A percentile compares a stretch with the other conserved stretches of the same genome.
Conservation (phyloP, 1,284 basidiomycete genomes). For the Salmacisia buchloeana region DNA sequence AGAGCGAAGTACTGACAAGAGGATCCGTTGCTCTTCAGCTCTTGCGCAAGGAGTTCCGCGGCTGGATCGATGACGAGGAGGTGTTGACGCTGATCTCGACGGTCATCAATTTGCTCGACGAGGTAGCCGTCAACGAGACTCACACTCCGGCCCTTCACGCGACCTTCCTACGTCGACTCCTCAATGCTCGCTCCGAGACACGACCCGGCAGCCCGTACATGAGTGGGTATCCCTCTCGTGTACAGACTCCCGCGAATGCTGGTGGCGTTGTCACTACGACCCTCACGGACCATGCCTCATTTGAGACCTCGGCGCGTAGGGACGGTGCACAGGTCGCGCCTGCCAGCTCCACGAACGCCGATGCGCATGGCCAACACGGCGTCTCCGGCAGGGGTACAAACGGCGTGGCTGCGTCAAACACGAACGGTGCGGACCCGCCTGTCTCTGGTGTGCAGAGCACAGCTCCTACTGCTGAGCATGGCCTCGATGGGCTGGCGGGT, state of each 20-base stretch:
- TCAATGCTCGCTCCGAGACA: conserved; percentile 30
- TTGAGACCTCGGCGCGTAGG: too few relatives aligned
- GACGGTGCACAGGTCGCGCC: too few relatives aligned
- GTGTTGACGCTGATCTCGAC: conserved; percentile 70
- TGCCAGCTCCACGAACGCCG: too few relatives aligned
- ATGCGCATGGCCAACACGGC: too few relatives aligned
- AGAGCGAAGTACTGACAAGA: conserved; percentile 12
- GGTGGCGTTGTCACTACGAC: conserved; percentile 6
- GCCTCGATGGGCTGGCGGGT: too few relatives aligned
- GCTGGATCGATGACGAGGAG: conserved; percentile 62
- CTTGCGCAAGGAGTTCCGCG: conserved; percentile 71
- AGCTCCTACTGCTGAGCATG: too few relatives aligned
- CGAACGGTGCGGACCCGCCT: too few relatives aligned
- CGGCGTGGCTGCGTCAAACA: too few relatives aligned
- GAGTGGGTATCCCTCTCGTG: conserved; percentile 25
- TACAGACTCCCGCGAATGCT: conserved; percentile 19
- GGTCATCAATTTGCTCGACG: conserved; percentile 60
- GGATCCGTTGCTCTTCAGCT: conserved; percentile 60
- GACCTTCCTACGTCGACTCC: conserved; percentile 36
- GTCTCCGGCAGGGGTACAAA: too few relatives aligned
- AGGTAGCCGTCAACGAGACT: conserved; percentile 41
- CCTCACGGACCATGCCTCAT: too few relatives aligned
- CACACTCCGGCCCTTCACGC: conserved; percentile 45
- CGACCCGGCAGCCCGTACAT: conserved; percentile 26
- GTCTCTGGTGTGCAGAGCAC: too few relatives aligned